Evolutionary conservation across 495 filamentous ascomycete species (phyloP).

Genomic region (Melanomma pulvis-pyrius): DNA sequence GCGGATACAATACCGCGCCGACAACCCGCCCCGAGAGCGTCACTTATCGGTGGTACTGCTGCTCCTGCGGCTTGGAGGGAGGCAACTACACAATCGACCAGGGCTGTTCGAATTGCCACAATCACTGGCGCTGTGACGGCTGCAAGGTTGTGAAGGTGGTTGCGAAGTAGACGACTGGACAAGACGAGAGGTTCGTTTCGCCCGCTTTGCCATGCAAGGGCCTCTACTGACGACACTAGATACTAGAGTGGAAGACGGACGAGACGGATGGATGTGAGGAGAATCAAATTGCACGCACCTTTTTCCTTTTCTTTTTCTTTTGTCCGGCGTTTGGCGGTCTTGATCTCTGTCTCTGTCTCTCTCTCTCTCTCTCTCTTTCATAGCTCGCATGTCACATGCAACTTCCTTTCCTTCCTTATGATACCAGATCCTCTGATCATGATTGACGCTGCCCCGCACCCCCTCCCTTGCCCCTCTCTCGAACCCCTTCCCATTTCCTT

Average conservation of each 20-base stretch:
- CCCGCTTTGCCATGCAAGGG: background rate
- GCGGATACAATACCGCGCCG: background rate
- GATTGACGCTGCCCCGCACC: no score
- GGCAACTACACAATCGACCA: background rate
- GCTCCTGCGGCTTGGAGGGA: background rate
- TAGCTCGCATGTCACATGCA: background rate
- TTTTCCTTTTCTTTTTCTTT: background rate
- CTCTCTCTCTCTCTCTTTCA: background rate
- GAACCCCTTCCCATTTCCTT: no score
- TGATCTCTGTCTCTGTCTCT: background rate
- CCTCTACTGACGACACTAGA: background rate
- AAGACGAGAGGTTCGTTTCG: background rate
- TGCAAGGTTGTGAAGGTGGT: background rate
- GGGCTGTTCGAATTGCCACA: conserved; percentile 3
- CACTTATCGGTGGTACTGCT: conserved; percentile 8
- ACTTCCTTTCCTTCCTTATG: background rate
- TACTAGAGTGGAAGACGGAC: background rate
- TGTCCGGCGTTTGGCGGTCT: background rate
- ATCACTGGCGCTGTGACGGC: background rate
- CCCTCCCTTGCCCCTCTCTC: no score
- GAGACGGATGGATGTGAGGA: no score
- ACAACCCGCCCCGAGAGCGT: background rate
- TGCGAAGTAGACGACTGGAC: background rate
- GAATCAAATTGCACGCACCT: background rate
- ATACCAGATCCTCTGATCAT: background rate